Evolutionary conservation across 2,329 filamentous ascomycete species (phyloP), one percentile per base, ranked within the genome.

Genomic region (Cercospora beticola): DNA sequence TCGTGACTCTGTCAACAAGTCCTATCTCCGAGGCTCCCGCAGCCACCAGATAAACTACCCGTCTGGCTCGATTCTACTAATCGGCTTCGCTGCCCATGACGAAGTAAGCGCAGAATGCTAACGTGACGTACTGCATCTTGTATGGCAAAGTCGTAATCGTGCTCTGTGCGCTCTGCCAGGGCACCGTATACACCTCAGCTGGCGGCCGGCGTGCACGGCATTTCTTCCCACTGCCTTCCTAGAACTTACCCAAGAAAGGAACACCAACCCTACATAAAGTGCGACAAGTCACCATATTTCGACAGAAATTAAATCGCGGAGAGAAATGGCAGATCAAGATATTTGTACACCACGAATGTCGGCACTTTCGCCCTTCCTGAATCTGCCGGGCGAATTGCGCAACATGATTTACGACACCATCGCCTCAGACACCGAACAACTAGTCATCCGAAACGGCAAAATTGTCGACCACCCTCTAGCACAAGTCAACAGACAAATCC

Each of bases 331-430:
- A 59, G 28, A 31, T 26, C 56, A 23, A 64, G 33, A 61, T 31
- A 23, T 5, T 14, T 31, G 14, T 26, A 23, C n/a, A 16, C 23
- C 36, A 30, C 30, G 21, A n/a, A 18, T 14, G n/a, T 21, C 60
- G 16, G 31, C 43, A 26, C 67, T 21, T 30, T 60, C 67, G 33
- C 62, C 58, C 14, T 58, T 74, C 31, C 40, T 71, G 23, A 67
- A 40, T 12, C 62, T 74, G 8, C 70, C 72, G 30, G 67, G 67
- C 28, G 72, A 74, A 33, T 43, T 74, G n/a, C 65, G 70, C 63
- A 76, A 76, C 61, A 68, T 68, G 49, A 74, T 76, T 40, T 76
- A 75, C 68, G 74, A 75, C 31, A 46, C 33, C 14, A 56, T 73
- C 36, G 63, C 67, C 36, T 31, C 28, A 8, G 66, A 71, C 33